These are phyloP conservation scores for Macrotyloma uniflorum DNA, from an alignment of 306 rosid species.

Conservation along the genomic window DNA sequence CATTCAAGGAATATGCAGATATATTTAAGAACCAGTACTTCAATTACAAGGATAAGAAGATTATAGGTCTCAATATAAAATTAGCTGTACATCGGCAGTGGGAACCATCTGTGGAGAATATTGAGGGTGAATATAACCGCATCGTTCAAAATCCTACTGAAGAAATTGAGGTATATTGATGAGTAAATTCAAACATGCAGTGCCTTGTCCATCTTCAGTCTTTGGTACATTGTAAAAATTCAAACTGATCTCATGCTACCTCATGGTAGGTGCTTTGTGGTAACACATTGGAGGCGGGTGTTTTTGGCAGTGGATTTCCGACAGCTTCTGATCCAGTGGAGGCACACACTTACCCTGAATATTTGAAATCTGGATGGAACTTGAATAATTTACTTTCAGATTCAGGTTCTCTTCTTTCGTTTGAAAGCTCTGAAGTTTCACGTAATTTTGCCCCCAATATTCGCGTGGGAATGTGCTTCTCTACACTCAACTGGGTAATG, in stretches of 20 bases:
- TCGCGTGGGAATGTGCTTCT: constrained; percentile 88
- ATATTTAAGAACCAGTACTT: constrained; percentile 76
- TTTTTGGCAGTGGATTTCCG: constrained; percentile 75
- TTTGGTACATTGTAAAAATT: constrained; percentile 35
- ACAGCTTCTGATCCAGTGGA: constrained; percentile 38
- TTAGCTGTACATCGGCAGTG: constrained; percentile 38
- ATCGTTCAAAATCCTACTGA: constrained; percentile 80
- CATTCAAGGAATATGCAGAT: constrained; percentile 76
- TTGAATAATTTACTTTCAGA: constrained; percentile 59
- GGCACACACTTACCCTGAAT: constrained; percentile 43
- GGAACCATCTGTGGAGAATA: constrained; percentile 72
- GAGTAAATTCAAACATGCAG: constrained; percentile 11
- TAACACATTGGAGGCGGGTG: constrained; percentile 47
- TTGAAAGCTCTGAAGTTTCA: constrained; percentile 62
- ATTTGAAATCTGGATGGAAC: constrained; percentile 79
- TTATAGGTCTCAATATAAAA: constrained; percentile 38
- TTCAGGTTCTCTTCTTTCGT: constrained; percentile 81
- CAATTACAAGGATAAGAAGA: constrained; percentile 42
- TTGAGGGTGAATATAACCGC: constrained; percentile 81
- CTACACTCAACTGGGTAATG: constrained; percentile 74
- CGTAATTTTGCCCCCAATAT: constrained; percentile 51
- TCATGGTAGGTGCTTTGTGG: constrained; percentile 62
- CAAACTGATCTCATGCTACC: constrained; percentile 40
- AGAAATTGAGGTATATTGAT: constrained; percentile 72
- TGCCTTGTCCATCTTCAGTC: constrained; percentile 40